Percentiles rank a stretch among this genome's conserved stretches.
Evolutionary conservation across 1,139 yeast genomes (phyloP).

Genomic region (Scheffersomyces stambukii): DNA sequence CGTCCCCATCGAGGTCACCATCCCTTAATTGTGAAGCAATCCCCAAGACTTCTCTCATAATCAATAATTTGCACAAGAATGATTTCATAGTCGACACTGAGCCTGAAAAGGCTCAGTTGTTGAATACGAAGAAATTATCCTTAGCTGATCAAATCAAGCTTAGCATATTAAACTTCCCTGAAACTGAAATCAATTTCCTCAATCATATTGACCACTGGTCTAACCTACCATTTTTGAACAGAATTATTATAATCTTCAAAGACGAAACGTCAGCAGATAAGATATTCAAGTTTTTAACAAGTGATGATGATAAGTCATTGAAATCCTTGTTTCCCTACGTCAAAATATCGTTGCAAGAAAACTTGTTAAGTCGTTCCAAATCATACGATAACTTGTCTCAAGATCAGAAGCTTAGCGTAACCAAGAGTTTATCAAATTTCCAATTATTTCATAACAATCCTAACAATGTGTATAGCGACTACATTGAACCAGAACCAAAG

Average conservation of each 20-base stretch:
- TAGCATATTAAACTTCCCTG: conserved; percentile 24
- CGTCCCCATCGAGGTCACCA: conserved; percentile 3
- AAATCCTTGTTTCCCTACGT: conserved; percentile 12
- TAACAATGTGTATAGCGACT: conserved; percentile 13
- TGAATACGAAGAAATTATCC: conserved; percentile 15
- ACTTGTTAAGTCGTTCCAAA: conserved; percentile 35
- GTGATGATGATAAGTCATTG: conserved; percentile 6
- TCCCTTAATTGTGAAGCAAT: conserved; percentile 3
- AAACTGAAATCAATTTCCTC: conserved; percentile 18
- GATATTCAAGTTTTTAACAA: conserved; percentile 21
- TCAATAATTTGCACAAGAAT: conserved; percentile 29
- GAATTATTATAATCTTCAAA: conserved; percentile 39
- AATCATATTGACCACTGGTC: conserved; percentile 42
- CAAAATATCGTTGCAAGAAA: conserved; percentile 39
- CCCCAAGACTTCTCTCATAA: conserved; percentile 33
- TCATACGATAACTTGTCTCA: conserved; percentile 27
- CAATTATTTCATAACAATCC: conserved; percentile 19
- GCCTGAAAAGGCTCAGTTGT: conserved; percentile 6
- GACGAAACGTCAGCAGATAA: conserved; percentile 26
- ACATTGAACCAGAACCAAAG: conserved; percentile 40
- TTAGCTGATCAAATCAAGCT: conserved; percentile 35
- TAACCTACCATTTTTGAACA: conserved; percentile 36
- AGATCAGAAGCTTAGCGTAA: conserved; percentile 15
- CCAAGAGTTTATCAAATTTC: conserved; percentile 23
- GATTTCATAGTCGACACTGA: conserved; percentile 23